Evolutionary conservation across 306 rosid species (phyloP), one percentile per base, ranked within the genome.

Genomic region (Castanea crenata): DNA sequence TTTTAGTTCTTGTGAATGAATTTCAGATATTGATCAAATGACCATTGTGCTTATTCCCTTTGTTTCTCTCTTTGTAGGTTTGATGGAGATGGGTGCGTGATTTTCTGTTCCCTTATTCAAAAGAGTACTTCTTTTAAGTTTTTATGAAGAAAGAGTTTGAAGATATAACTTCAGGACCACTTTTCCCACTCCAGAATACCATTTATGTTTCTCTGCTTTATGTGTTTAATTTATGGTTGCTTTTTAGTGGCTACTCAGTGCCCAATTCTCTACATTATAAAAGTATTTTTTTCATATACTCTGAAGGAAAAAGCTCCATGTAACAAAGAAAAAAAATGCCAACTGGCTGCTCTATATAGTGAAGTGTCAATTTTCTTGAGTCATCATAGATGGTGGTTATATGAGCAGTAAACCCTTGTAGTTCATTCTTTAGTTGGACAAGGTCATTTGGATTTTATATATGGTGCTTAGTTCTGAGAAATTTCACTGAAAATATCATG

Each of bases 1-100:
- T 44, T 10, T 46, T 46, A 11, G 4, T 44, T 18, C 38, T 29
- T 46, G 52, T 46, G 52, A 46, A 46, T 46, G 15, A 46, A 46
- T 11, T 46, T 54, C 23, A 67, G 27, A 35, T 84, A 80, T 57
- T 69, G 21, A n/a, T 20, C 15, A 52, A 52, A 49, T 74, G 75
- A 73, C 19, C 75, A 62, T 62, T 81, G 78, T 68, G 61, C 86
- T 90, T 76, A 83, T 74, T 55, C 14, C 49, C 62, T 64, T 86
- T 82, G 27, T 78, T 71, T 16, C 69, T 82, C n/a, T 67, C 51
- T 79, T 51, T 87, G 85, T 92, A 95, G 99, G 99, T 92, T 92
- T 82, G 99, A 95, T 81, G 99, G 99, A 84, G 99, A 92, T 83
- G 99, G 99, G 98, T 95, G 74, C 25, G 94, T 87, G 80, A 32